These are phyloP conservation scores for Kwoniella bestiolae DNA, from an alignment of 768 basidiomycete genomes.

Conservation along the genomic window DNA sequence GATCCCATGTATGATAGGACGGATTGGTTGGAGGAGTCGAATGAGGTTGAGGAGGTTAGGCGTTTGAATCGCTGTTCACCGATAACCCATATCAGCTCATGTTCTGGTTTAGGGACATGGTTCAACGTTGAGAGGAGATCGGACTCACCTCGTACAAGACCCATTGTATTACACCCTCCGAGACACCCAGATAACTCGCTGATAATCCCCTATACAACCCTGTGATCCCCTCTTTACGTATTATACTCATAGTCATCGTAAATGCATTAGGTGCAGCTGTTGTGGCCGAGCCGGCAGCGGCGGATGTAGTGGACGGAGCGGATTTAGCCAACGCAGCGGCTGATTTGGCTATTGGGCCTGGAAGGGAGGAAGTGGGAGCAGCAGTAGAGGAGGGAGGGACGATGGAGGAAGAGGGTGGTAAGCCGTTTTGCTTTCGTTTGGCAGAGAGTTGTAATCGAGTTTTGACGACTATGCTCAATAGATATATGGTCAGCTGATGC, in stretches of 20 bases:
- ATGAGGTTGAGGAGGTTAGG: constrained; percentile 58
- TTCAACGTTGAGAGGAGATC: not conserved
- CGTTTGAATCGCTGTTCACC: constrained; percentile 68
- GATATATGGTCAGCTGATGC: not conserved
- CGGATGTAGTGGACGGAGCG: constrained; percentile 11
- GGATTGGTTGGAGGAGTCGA: constrained; percentile 22
- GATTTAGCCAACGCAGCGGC: constrained; percentile 33
- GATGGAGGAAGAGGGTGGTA: constrained; percentile 37
- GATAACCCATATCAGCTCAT: not conserved
- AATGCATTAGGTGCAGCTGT: constrained; percentile 36
- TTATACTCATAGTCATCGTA: constrained; percentile 68
- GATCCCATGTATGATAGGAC: constrained; percentile 36
- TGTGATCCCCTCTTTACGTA: constrained; percentile 75
- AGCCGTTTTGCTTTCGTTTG: constrained; percentile 30
- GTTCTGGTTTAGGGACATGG: not conserved
- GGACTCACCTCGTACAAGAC: constrained; percentile 75
- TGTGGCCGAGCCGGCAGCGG: constrained; percentile 17
- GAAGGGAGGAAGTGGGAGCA: constrained; percentile 31
- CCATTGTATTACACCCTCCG: constrained; percentile 97
- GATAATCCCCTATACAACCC: constrained; percentile 96
- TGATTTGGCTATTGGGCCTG: constrained; percentile 41
- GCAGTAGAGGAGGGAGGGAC: constrained; percentile 35
- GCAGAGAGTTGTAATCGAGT: constrained; percentile 81
- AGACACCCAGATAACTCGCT: constrained; percentile 92
- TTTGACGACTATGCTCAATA: constrained; percentile 72